Evolutionary conservation across 192 early-diverging fungal genomes (phyloP), one percentile per base, ranked within the genome.

Genomic region (Chytriomyces hyalinus): DNA sequence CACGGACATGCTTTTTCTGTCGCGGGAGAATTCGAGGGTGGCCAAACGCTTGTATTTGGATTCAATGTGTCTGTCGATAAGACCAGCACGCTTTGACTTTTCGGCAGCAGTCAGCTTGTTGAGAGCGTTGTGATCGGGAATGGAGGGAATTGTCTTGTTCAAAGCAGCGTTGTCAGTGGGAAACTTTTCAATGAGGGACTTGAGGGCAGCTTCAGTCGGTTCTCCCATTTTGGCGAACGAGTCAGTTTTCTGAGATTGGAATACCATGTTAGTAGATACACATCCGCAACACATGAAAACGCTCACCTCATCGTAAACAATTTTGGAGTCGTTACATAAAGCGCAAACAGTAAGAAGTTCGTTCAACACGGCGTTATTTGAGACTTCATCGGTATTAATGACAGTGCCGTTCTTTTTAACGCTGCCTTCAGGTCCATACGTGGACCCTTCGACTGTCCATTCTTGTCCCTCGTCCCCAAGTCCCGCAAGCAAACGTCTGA

Each of bases 1-100:
- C 11, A 98, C 95, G 24, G 93, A 94, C 98, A 99, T 99, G 53
- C 95, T 96, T 87, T 99, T 99, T 83, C 98, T 92, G 80, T 98
- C 96, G 77, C 97, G 93, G 17, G 96, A 91, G 78, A 98, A 98
- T 82, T 99, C 98, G 47, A 98, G 87, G 9, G 93, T 95, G 43
- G 83, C 81, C 11, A 73, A 78, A 45, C 93, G 92, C 50, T 87
- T 80, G 78, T 75, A 88, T 36, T 89, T 83, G 22, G 81, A 76
- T 57, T 88, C 87, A 73, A 92, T 86, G 82, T 93, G 92, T 73
- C 92, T 87, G 87, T 91, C 92, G 76, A 92, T 75, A 87, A 92
- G 79, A 82, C 90, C 57, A 85, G 89, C 69, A 88, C 82, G 80
- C 50, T 45, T 15, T 36, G 46, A 8, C 53, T 86, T 86, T 0